Base-by-base conservation (phyloP, 257 asterid genomes). In the Solanum arcanum region DNA sequence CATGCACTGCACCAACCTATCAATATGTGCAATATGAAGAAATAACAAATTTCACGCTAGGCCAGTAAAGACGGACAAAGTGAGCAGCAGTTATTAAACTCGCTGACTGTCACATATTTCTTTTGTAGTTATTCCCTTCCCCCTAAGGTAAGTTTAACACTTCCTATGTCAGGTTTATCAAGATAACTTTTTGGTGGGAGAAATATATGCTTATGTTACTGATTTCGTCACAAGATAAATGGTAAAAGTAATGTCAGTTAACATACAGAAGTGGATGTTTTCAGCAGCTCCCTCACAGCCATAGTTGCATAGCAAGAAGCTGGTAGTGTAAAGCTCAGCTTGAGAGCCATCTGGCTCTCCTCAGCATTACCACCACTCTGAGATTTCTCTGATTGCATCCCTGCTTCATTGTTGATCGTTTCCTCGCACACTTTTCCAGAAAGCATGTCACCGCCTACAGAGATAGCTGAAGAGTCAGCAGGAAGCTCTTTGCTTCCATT, bases 231-330 rank as follows among this genome's bases (percentile, higher is more conserved):
- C 21, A 75, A 12, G 49, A 75, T 77, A 85, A 25, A 86, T 83
- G 87, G 86, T 23, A 62, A 56, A 56, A 85, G 69, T n/a, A 80
- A 52, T 70, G 86, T 56, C 47, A 78, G 78, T 56, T 87, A 89
- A 88, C 98, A 12, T 94, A 95, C 99, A 31, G 99, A 96, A 83
- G 99, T 95, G 78, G 99, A 97, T 86, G 95, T 92, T 93, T 96
- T 96, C 89, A 96, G 93, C 86, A 97, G 94, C 92, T 97, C 99
- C 92, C 99, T 93, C 89, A 97, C 93, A 85, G 99, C 99, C 99
- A 97, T 97, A 86, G 99, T 97, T 88, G 99, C 99, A 88, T 97
- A 97, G 90, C 94, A 93, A 91, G 99, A 97, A 87, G 99, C 80
- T 83, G 99, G 97, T 76, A 97, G 95, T 82, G 95, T 97, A 89